A percentile compares a stretch with the other conserved stretches of the same genome.
phyloP scores from a whole-genome alignment of 2,329 filamentous ascomycete species.

The Fusarium napiforme region DNA sequence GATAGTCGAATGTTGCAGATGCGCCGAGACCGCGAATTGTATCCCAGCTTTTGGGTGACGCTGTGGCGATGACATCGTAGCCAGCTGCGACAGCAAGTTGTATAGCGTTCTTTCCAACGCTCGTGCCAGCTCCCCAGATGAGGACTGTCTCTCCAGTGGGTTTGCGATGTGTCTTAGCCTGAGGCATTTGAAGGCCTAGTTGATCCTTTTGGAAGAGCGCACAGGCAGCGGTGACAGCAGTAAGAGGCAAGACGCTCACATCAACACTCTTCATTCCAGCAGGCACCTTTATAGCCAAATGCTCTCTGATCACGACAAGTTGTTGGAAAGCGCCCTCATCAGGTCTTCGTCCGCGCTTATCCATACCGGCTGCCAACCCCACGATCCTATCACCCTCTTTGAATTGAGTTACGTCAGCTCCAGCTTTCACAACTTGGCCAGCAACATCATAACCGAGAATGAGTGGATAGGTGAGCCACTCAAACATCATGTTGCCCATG shows the following conservation, averaged over 20 bases:
- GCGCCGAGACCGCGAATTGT: not conserved
- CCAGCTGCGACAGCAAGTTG: constrained; percentile 7
- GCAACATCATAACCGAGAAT: constrained; percentile 5
- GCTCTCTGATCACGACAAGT: not conserved
- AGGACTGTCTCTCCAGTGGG: not conserved
- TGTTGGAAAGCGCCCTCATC: constrained; percentile 8
- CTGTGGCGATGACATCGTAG: not conserved
- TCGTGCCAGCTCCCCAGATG: constrained; percentile 3
- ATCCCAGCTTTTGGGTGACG: not conserved
- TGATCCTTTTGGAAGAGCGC: not conserved
- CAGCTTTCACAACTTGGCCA: not conserved
- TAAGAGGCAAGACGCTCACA: constrained; percentile 6
- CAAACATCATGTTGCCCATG: constrained; percentile 23
- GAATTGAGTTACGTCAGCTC: not conserved
- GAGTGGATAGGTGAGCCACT: constrained; percentile 11
- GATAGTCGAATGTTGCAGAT: not conserved
- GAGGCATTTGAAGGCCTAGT: not conserved
- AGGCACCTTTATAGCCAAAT: not conserved
- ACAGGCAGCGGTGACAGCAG: not conserved
- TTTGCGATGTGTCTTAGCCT: fast-evolving
- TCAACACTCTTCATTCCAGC: not conserved
- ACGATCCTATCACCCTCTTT: not conserved
- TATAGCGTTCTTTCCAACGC: not conserved
- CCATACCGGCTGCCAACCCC: not conserved
- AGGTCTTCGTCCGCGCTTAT: not conserved